phyloP scores from a whole-genome alignment of 495 filamentous ascomycete genomes.

The Amphirosellinia nigrospora region DNA sequence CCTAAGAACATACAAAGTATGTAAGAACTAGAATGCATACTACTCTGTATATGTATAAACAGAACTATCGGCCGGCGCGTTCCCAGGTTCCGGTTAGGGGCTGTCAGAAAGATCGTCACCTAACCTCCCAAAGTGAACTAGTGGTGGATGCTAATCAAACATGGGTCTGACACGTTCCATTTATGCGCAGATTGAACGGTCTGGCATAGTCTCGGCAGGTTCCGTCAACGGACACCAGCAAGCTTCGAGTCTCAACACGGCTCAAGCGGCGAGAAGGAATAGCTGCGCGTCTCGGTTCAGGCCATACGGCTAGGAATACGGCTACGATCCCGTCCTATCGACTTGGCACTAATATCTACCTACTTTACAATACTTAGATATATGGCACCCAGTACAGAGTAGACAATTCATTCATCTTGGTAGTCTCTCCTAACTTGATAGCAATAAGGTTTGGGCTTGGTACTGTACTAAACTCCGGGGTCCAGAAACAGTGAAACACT shows the following conservation, averaged over 20 bases:
- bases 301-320: neutral
- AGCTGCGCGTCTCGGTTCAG: neutral
- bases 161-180: neutral
- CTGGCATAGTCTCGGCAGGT: neutral
- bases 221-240: neutral
- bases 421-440: neutral
- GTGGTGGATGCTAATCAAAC: neutral
- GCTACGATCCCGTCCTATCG: neutral
- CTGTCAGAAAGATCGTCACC: neutral
- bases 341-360: neutral
- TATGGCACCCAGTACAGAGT: neutral
- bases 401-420: neutral
- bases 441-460: too few relatives aligned
- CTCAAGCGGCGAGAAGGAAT: neutral
- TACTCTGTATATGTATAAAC: neutral
- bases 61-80: neutral
- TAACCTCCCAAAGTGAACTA: neutral
- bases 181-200: neutral
- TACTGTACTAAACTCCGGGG: too few relatives aligned
- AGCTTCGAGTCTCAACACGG: neutral
- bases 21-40: too few relatives aligned
- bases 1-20: too few relatives aligned
- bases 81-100: constrained; percentile 2
- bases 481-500: too few relatives aligned
- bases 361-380: neutral